Conservation (phyloP, 495 filamentous ascomycete species). For the Tuber borchii region DNA sequence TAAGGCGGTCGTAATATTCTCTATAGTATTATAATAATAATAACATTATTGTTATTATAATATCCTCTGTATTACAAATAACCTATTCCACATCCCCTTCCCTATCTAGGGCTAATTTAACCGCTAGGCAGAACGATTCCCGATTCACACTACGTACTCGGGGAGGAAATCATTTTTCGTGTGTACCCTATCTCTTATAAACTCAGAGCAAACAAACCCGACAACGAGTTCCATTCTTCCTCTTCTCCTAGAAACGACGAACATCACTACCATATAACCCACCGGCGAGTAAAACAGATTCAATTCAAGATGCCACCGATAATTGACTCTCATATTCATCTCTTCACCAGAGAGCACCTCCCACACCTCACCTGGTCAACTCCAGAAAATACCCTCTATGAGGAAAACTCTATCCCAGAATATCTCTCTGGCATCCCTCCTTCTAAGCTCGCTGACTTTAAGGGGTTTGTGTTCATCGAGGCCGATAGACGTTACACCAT, state of each 20-base stretch:
- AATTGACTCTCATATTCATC: constrained; percentile 84
- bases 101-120: not conserved
- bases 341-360: constrained; percentile 63
- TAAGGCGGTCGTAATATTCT: no score
- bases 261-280: not conserved
- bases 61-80: not conserved
- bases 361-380: constrained; percentile 58
- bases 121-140: not conserved
- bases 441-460: constrained; percentile 24
- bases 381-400: constrained; percentile 52
- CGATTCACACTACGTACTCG: not conserved
- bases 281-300: not conserved
- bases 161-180: not conserved
- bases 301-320: constrained; percentile 37
- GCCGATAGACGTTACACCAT: constrained; percentile 54
- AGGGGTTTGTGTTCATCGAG: constrained; percentile 76
- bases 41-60: no score
- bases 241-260: not conserved
- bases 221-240: not conserved
- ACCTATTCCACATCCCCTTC: not conserved
- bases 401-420: constrained; percentile 58
- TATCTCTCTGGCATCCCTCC: constrained; percentile 43
- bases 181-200: not conserved
- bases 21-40: no score
- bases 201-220: not conserved